Conservation (phyloP, 768 basidiomycete genomes). For the Hericium rajendrae region DNA sequence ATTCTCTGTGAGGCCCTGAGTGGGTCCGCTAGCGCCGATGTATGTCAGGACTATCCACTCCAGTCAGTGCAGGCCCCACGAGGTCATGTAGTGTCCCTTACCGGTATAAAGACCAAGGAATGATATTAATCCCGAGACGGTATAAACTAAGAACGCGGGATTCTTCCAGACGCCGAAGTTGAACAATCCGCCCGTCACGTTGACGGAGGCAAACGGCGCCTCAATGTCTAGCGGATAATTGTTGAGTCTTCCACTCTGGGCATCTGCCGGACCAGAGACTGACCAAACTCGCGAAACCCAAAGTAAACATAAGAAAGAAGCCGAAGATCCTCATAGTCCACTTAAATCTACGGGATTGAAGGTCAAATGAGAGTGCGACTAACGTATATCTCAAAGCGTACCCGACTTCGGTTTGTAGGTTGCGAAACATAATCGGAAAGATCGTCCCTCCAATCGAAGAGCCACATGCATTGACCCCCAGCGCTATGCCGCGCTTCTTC, state of each 20-base stretch:
- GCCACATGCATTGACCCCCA: conserved; percentile 57
- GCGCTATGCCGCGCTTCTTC: conserved; percentile 40
- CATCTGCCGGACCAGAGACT: background rate
- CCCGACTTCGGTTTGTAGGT: conserved; percentile 47
- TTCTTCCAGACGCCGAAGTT: conserved; percentile 49
- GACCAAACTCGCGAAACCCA: conserved; percentile 48
- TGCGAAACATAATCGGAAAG: conserved; percentile 52
- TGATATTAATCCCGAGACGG: conserved; percentile 39
- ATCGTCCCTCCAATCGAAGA: conserved; percentile 61
- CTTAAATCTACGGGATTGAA: conserved; percentile 38
- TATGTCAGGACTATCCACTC: conserved; percentile 48
- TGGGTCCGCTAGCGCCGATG: conserved; percentile 46
- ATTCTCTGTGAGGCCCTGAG: conserved; percentile 35
- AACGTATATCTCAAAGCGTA: conserved; percentile 12
- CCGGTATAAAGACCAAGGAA: conserved; percentile 61
- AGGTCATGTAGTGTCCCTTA: background rate
- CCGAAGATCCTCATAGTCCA: conserved; percentile 72
- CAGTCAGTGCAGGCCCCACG: background rate
- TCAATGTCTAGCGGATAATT: conserved; percentile 13
- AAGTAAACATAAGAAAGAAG: conserved; percentile 43
- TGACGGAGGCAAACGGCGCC: conserved; percentile 45
- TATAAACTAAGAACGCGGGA: conserved; percentile 46
- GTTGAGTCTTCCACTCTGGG: background rate
- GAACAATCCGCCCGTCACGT: conserved; percentile 47
- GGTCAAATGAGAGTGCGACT: background rate